Conservation (phyloP, 176 grass and related monocot genomes). For the Oryza glaberrima region DNA sequence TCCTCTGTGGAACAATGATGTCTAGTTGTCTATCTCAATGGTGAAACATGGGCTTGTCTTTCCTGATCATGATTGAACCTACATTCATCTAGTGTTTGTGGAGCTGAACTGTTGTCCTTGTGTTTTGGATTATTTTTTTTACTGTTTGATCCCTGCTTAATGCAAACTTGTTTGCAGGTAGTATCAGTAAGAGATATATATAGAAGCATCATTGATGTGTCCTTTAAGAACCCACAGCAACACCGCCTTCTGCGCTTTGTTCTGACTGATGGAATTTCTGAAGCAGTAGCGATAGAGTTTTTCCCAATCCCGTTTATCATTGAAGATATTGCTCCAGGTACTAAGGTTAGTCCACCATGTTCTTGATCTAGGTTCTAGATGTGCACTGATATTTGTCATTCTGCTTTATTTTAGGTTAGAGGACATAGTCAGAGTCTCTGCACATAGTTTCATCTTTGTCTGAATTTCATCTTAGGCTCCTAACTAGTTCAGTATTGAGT, state of each 20-base stretch:
- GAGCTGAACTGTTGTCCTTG: not conserved
- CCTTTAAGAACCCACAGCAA: conserved; percentile 64
- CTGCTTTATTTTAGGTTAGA: not conserved
- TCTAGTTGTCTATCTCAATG: not conserved
- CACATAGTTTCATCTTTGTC: conserved; percentile 3
- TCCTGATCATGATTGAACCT: not conserved
- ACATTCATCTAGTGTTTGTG: conserved; percentile 2
- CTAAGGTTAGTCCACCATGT: conserved; percentile 60
- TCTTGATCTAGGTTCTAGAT: conserved; percentile 6
- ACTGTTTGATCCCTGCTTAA: not conserved
- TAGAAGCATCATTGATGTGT: conserved; percentile 66
- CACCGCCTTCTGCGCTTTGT: conserved; percentile 60
- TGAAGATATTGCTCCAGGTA: conserved; percentile 78
- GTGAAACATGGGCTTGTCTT: not conserved
- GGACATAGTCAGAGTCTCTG: not conserved
- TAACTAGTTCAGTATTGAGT: not conserved
- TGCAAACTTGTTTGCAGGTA: conserved; percentile 44
- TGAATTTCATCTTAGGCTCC: not conserved
- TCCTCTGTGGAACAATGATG: not conserved
- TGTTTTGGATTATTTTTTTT: not conserved
- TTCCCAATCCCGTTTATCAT: conserved; percentile 62
- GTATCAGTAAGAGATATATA: conserved; percentile 86
- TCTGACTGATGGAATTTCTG: conserved; percentile 73
- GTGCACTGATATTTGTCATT: not conserved
- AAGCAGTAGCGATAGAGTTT: conserved; percentile 82